Conservation (phyloP, 257 asterid species). For the Solanum pimpinellifolium region DNA sequence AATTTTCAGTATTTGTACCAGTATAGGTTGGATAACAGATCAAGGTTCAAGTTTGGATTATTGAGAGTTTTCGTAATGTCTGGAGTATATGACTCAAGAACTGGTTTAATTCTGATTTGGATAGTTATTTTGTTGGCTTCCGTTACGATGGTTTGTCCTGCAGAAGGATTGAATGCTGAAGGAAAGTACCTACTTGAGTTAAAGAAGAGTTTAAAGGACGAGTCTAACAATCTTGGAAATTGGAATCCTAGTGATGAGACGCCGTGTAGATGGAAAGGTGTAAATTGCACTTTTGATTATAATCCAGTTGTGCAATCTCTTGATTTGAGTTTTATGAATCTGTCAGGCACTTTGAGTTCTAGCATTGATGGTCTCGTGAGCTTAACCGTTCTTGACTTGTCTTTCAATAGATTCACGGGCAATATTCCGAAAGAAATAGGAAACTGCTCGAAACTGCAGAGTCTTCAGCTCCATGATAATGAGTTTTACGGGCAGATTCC, state of each 20-base stretch:
- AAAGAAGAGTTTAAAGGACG: slow-evolving; percentile 46
- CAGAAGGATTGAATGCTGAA: slow-evolving; percentile 51
- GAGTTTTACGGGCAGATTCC: slow-evolving; percentile 50
- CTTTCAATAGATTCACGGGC: slow-evolving; percentile 49
- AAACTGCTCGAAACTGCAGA: slow-evolving; percentile 30
- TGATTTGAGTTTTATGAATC: slow-evolving; percentile 41
- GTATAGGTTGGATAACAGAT: slow-evolving; percentile 10
- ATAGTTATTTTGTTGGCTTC: slow-evolving; percentile 18
- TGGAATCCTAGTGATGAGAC: slow-evolving; percentile 64
- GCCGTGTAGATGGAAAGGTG: slow-evolving; percentile 80
- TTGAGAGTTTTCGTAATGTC: slow-evolving; percentile 28
- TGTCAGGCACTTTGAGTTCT: slow-evolving; percentile 58
- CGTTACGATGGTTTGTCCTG: slow-evolving; percentile 18
- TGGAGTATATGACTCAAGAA: slow-evolving; percentile 26
- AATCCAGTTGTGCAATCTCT: slow-evolving; percentile 48
- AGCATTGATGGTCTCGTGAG: slow-evolving; percentile 35
- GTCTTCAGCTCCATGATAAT: slow-evolving; percentile 52
- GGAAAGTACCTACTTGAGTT: slow-evolving; percentile 50
- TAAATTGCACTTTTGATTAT: slow-evolving; percentile 42
- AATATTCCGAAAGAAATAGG: slow-evolving; percentile 63
- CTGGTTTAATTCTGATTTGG: slow-evolving; percentile 16
- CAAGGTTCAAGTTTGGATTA: slow-evolving; percentile 1
- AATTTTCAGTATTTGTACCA: neutral
- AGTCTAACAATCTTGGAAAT: slow-evolving; percentile 23
- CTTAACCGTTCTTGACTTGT: slow-evolving; percentile 52